phyloP scores from a whole-genome alignment of 768 basidiomycete genomes.

The Leccinum disarticulatum region DNA sequence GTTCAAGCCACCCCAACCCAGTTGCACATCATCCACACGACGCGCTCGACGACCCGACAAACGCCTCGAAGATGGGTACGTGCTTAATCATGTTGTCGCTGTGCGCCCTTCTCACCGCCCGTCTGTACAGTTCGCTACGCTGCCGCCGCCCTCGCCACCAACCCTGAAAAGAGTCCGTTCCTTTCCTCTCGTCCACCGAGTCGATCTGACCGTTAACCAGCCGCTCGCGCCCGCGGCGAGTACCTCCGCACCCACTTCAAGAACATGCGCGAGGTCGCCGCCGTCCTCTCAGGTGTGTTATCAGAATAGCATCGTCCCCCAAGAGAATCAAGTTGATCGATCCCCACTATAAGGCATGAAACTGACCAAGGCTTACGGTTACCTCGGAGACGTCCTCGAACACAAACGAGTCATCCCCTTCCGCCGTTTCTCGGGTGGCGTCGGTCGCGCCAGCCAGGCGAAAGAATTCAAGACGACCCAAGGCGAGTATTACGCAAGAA shows the following conservation, averaged over 20 bases:
- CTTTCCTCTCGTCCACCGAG: background rate
- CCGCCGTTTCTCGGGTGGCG: slow-evolving; percentile 92
- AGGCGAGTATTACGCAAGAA: slow-evolving; percentile 52
- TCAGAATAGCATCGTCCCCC: background rate
- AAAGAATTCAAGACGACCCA: slow-evolving; percentile 97
- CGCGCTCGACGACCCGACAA: slow-evolving; percentile 41
- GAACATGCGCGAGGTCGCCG: slow-evolving; percentile 99
- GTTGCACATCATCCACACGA: slow-evolving; percentile 27
- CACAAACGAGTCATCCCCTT: slow-evolving; percentile 98
- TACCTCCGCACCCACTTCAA: slow-evolving; percentile 99
- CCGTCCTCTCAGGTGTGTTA: slow-evolving; percentile 79
- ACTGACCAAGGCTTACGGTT: slow-evolving; percentile 91
- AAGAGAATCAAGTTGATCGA: slow-evolving; percentile 5
- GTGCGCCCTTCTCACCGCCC: slow-evolving; percentile 20
- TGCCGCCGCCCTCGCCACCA: slow-evolving; percentile 78
- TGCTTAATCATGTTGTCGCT: slow-evolving; percentile 24
- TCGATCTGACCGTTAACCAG: slow-evolving; percentile 41
- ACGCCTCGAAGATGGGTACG: slow-evolving; percentile 64
- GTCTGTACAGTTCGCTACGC: slow-evolving; percentile 82
- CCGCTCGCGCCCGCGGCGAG: slow-evolving; percentile 90
- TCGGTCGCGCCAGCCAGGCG: slow-evolving; percentile 91
- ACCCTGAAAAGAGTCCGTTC: slow-evolving; percentile 91
- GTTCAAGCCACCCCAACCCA: slow-evolving; percentile 33
- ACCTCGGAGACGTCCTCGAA: slow-evolving; percentile 91
- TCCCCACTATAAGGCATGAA: slow-evolving; percentile 66